Conservation (phyloP, 805 yeast genomes). For the Candida morakotiae region DNA sequence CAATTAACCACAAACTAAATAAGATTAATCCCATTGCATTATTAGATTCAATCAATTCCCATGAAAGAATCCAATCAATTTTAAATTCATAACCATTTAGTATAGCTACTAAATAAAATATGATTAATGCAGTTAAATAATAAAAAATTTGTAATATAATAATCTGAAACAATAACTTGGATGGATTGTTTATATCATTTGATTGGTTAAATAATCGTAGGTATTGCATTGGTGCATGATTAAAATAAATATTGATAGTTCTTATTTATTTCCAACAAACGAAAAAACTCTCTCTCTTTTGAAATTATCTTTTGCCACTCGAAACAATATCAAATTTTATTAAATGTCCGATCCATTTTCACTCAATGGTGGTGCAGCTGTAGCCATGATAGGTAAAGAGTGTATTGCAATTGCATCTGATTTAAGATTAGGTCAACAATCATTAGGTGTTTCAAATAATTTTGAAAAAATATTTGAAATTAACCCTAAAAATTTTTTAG, state of each 20-base stretch:
- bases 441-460: constrained; percentile 85
- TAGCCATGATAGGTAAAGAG: constrained; percentile 98
- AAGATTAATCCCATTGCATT: constrained; percentile 80
- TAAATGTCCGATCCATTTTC: constrained; percentile 74
- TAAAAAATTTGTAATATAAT: constrained; percentile 73
- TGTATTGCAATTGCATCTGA: constrained; percentile 98
- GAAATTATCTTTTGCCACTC: constrained; percentile 1
- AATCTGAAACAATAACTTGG: constrained; percentile 54
- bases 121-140: constrained; percentile 64
- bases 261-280: background rate
- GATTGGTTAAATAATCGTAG: constrained; percentile 21
- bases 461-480: constrained; percentile 89
- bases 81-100: constrained; percentile 69
- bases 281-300: background rate
- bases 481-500: constrained; percentile 78
- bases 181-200: constrained; percentile 29
- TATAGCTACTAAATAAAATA: constrained; percentile 62
- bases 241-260: too few species aligned
- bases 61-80: constrained; percentile 71
- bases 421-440: constrained; percentile 88
- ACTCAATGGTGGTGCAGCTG: constrained; percentile 87
- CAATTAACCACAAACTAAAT: constrained; percentile 74
- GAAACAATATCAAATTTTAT: too few species aligned
- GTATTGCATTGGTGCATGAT: constrained; percentile 10
- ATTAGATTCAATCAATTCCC: constrained; percentile 69